These are phyloP conservation scores for Trametes cingulata DNA, from an alignment of 768 basidiomycete genomes.

Conservation along the genomic window DNA sequence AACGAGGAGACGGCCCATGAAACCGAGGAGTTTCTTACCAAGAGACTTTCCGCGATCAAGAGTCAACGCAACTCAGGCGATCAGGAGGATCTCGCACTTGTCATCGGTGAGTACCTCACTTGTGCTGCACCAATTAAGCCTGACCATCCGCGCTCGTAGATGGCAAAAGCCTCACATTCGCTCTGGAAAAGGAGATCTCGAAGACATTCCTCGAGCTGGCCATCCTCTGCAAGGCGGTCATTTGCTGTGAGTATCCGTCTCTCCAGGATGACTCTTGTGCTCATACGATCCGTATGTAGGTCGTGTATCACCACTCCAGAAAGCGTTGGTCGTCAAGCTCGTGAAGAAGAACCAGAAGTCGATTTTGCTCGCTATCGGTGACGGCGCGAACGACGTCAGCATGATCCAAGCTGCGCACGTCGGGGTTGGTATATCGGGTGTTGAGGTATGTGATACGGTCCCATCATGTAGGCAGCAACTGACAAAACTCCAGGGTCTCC, in stretches of 20 bases:
- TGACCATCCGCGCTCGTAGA: constrained; percentile 46
- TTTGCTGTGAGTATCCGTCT: constrained; percentile 73
- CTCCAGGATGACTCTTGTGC: background rate
- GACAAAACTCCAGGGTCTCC: constrained; percentile 65
- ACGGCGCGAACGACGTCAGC: constrained; percentile 97
- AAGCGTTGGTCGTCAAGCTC: constrained; percentile 97
- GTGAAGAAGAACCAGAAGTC: constrained; percentile 96
- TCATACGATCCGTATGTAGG: constrained; percentile 44
- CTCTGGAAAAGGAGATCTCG: constrained; percentile 90
- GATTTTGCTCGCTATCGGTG: constrained; percentile 94
- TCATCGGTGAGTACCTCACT: constrained; percentile 68
- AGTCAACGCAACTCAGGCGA: constrained; percentile 91
- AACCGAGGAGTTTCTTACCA: constrained; percentile 84
- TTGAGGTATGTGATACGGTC: constrained; percentile 61
- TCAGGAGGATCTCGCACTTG: constrained; percentile 85
- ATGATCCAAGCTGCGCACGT: constrained; percentile 99
- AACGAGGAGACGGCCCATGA: constrained; percentile 85
- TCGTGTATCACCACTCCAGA: constrained; percentile 96
- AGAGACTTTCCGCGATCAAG: constrained; percentile 89
- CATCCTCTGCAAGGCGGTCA: constrained; percentile 97
- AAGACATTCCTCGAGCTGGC: constrained; percentile 92
- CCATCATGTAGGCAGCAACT: background rate
- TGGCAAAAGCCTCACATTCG: constrained; percentile 91
- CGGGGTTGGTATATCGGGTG: constrained; percentile 95
- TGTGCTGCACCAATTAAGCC: too few species aligned